These are phyloP conservation scores for Micractinium conductrix DNA, from an alignment of 139 green algal genomes.

Conservation along the genomic window DNA sequence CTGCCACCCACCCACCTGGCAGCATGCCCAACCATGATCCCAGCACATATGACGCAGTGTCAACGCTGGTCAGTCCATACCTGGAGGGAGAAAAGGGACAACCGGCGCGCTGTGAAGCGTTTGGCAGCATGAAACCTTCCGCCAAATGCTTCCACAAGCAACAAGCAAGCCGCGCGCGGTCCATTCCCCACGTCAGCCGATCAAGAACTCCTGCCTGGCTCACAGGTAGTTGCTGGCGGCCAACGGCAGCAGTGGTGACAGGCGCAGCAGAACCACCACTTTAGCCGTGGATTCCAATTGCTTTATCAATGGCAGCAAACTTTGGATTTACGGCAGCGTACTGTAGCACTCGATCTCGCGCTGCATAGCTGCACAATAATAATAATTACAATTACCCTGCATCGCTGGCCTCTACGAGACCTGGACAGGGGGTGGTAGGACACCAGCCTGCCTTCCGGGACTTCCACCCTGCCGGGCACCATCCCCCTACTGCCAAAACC, in stretches of 20 bases:
- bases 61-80: background rate
- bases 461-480: no score
- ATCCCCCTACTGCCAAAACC: no score
- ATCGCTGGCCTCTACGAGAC: no score
- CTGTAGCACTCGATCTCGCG: constrained; percentile 75
- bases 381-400: no score
- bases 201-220: no score
- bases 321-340: constrained; percentile 53
- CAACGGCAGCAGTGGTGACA: constrained; percentile 92
- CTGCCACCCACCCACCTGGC: background rate
- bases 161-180: no score
- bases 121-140: background rate
- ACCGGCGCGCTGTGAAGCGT: background rate
- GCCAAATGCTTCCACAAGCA: no score
- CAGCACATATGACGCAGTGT: background rate
- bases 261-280: constrained; percentile 90
- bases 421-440: no score
- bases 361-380: constrained; percentile 72
- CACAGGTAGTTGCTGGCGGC: constrained; percentile 88
- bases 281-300: constrained; percentile 88
- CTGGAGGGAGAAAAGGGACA: background rate
- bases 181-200: no score
- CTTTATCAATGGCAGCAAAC: constrained; percentile 90
- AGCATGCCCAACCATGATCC: background rate
- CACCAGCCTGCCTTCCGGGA: no score